Conservation (phyloP, 2,329 filamentous ascomycete genomes). For the Aspergillus oerlinghausenensis region DNA sequence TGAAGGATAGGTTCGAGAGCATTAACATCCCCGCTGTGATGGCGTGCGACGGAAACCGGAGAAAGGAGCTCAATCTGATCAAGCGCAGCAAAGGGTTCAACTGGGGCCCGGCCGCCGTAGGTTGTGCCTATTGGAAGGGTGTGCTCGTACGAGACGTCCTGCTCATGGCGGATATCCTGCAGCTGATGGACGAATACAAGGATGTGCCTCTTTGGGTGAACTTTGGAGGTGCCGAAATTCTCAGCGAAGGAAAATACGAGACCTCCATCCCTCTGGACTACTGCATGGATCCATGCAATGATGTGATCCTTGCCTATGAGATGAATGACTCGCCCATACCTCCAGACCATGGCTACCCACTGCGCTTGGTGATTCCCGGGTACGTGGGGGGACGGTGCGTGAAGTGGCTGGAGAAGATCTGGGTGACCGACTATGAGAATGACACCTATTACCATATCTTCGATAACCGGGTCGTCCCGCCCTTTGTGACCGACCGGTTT, state of each 20-base stretch:
- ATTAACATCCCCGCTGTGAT: slow-evolving; percentile 48
- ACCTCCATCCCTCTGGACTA: slow-evolving; percentile 48
- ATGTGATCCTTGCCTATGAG: slow-evolving; percentile 44
- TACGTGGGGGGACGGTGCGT: slow-evolving; percentile 40
- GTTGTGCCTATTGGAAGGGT: slow-evolving; percentile 51
- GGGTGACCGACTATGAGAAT: slow-evolving; percentile 40
- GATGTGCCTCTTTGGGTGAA: slow-evolving; percentile 41
- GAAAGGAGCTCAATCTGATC: slow-evolving; percentile 51
- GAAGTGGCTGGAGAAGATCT: slow-evolving; percentile 41
- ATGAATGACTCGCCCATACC: slow-evolving; percentile 41
- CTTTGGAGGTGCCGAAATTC: slow-evolving; percentile 48
- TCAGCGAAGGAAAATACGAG: slow-evolving; percentile 46
- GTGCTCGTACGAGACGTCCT: slow-evolving; percentile 45
- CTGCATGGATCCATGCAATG: slow-evolving; percentile 45
- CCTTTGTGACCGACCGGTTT: slow-evolving; percentile 47
- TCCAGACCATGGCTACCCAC: slow-evolving; percentile 42
- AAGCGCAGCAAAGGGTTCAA: slow-evolving; percentile 47
- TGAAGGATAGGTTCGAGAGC: slow-evolving; percentile 39
- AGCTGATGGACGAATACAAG: slow-evolving; percentile 8
- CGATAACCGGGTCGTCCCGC: slow-evolving; percentile 47
- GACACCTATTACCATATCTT: slow-evolving; percentile 45
- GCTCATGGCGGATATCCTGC: slow-evolving; percentile 35
- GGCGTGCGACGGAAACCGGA: slow-evolving; percentile 48
- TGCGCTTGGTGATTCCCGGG: slow-evolving; percentile 41
- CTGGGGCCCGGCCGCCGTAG: slow-evolving; percentile 44